Evolutionary conservation across 73 alveolate species (phyloP).

Genomic region (Halteria grandinella): DNA sequence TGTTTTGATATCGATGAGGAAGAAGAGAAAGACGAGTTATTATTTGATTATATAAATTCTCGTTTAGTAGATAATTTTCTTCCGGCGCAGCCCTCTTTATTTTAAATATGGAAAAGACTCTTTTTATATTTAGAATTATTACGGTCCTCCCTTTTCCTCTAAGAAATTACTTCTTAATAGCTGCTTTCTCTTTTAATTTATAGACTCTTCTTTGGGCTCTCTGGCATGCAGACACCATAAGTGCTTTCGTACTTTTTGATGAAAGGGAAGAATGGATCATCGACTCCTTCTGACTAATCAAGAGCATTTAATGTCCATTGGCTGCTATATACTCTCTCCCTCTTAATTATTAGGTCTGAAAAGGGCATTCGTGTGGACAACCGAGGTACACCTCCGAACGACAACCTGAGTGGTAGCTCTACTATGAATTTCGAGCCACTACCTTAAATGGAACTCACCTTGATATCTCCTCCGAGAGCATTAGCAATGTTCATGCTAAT

Average conservation of each 20-base stretch:
- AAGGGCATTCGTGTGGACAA: too few relatives aligned
- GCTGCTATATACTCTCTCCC: background rate
- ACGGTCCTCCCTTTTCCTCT: too few relatives aligned
- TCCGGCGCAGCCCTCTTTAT: background rate
- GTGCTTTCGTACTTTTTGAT: too few relatives aligned
- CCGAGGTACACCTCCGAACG: background rate
- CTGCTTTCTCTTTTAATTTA: too few relatives aligned
- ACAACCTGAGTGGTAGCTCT: background rate
- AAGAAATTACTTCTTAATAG: background rate
- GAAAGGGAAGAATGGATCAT: background rate
- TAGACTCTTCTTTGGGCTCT: too few relatives aligned
- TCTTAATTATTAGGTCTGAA: background rate
- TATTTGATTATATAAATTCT: background rate
- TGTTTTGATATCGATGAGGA: too few relatives aligned
- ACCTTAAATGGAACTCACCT: background rate
- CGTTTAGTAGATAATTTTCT: background rate
- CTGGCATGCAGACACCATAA: too few relatives aligned
- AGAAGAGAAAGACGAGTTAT: too few relatives aligned
- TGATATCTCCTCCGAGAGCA: conserved; percentile 6
- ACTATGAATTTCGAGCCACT: background rate
- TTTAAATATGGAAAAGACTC: background rate
- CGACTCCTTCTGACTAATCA: background rate
- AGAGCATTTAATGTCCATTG: background rate
- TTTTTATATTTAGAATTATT: background rate
- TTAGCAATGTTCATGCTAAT: conserved; percentile 8